Evolutionary conservation across 768 basidiomycete species (phyloP).

Genomic region (Sarcodon aspratus): DNA sequence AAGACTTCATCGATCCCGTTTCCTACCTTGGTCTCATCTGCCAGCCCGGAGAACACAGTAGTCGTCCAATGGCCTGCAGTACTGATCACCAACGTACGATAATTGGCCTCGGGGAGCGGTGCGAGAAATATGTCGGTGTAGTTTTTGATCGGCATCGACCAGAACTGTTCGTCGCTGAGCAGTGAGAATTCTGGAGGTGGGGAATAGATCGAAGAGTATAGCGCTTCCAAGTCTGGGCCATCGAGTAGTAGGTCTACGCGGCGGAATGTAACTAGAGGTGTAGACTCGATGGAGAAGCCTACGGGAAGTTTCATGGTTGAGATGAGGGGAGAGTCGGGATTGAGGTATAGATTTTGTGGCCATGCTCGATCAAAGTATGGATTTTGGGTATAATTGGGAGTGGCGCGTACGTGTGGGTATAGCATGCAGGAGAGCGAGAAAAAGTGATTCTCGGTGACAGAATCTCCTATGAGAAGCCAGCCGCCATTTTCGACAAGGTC

Average conservation of each 20-base stretch:
- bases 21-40: slow-evolving; percentile 22
- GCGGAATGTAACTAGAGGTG: slow-evolving; percentile 56
- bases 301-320: slow-evolving; percentile 31
- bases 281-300: slow-evolving; percentile 41
- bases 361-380: slow-evolving; percentile 50
- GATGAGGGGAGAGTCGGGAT: slow-evolving; percentile 40
- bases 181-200: slow-evolving; percentile 20
- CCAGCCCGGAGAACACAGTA: slow-evolving; percentile 33
- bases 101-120: slow-evolving; percentile 37
- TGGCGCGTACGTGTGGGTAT: slow-evolving; percentile 56
- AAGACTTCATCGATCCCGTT: slow-evolving; percentile 44
- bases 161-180: slow-evolving; percentile 44
- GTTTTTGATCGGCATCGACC: slow-evolving; percentile 40
- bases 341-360: slow-evolving; percentile 55
- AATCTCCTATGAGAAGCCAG: slow-evolving; percentile 61
- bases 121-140: slow-evolving; percentile 40
- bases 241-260: slow-evolving; percentile 50
- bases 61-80: slow-evolving; percentile 67
- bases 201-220: slow-evolving; percentile 25
- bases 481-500: slow-evolving; percentile 60
- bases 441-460: slow-evolving; percentile 64
- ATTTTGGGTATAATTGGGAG: slow-evolving; percentile 45
- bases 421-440: slow-evolving; percentile 60
- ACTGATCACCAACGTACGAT: slow-evolving; percentile 49
- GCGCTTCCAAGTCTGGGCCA: slow-evolving; percentile 30